Evolutionary conservation across 768 basidiomycete genomes (phyloP), one percentile per base, ranked within the genome.

Genomic region (Amanita muscaria): DNA sequence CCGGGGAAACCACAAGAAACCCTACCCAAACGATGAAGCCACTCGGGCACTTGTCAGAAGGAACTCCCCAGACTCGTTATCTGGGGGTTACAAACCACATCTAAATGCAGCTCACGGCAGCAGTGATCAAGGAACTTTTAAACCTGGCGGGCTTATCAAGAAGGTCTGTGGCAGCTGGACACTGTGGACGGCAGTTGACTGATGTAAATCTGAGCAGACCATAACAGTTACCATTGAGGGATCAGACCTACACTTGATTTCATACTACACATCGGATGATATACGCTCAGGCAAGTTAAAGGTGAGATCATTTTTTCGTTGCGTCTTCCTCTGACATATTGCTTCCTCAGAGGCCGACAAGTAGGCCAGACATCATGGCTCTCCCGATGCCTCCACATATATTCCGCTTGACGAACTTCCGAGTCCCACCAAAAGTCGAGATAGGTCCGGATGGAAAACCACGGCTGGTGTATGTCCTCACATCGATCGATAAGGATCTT

Each of bases 231-330:
- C 76, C 30, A 78, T 86, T 45, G 82, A 86, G 49, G 81, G 81
- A 11, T 82, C 80, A 40, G 80, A 87, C 64, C 76, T 88, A 40
- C 88, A 90, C 57, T 72, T 89, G 49, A 79, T 90, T 49, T 84
- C 84, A 12, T 90, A 91, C 66, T 90, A 88, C 59, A 81, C 80
- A 5, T 74, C 82, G 32, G 81, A 86, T 37, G 88, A 91, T 56
- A 77, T 88, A 21, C 71, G 79, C 7, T 72, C 74, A 12, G 84
- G 83, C 19, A 71, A 74, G 38, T 67, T 93, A 24, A 76, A 71
- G 61, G 74, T 73, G 46, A 38, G 64, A 43, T 19, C 33, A 29
- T 6, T 6, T 6, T 6, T 12, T 12, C 12, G 27, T 14, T 27
- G 6, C 27, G 31, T 37, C 44, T 34, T 6, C 12, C 27, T 12